Percentiles rank a stretch among this genome's conserved stretches.
Evolutionary conservation across 495 filamentous ascomycete species (phyloP).

Genomic region (Parachaetomium inaequale): DNA sequence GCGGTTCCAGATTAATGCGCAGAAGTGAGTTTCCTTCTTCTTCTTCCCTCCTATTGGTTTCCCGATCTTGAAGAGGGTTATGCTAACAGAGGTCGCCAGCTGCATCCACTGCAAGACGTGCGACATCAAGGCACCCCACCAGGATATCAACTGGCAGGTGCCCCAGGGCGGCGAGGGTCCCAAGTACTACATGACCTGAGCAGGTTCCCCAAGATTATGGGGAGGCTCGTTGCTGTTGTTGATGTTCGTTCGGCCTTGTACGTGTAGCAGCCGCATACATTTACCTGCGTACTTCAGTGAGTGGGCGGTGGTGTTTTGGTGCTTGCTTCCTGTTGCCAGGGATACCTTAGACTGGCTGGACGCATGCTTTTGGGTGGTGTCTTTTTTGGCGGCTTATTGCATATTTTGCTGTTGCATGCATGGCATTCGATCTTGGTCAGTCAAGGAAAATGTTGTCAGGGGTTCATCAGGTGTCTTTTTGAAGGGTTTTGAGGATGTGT

Average conservation of each 20-base stretch:
- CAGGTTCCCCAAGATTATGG: neutral
- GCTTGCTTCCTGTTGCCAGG: neutral
- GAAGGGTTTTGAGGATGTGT: too few relatives aligned
- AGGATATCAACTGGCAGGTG: conserved; percentile 96
- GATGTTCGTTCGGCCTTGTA: too few relatives aligned
- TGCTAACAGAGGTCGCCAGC: conserved; percentile 42
- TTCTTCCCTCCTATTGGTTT: neutral
- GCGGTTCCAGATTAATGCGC: conserved; percentile 94
- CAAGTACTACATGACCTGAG: conserved; percentile 88
- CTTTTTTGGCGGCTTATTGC: neutral
- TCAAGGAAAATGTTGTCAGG: too few relatives aligned
- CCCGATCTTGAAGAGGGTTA: neutral
- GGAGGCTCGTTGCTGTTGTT: neutral
- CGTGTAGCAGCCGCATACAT: neutral
- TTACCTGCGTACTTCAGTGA: neutral
- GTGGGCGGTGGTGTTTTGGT: neutral
- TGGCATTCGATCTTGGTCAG: neutral
- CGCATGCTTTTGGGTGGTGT: neutral
- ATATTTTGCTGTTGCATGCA: neutral
- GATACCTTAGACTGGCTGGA: neutral
- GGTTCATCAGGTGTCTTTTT: too few relatives aligned
- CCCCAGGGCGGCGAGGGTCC: conserved; percentile 95
- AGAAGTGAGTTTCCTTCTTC: conserved; percentile 68
- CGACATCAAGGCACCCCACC: conserved; percentile 94
- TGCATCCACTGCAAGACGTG: conserved; percentile 99